These are phyloP conservation scores for Penicillium sp. DNA, from an alignment of 2,329 filamentous ascomycete genomes.

Conservation along the genomic window DNA sequence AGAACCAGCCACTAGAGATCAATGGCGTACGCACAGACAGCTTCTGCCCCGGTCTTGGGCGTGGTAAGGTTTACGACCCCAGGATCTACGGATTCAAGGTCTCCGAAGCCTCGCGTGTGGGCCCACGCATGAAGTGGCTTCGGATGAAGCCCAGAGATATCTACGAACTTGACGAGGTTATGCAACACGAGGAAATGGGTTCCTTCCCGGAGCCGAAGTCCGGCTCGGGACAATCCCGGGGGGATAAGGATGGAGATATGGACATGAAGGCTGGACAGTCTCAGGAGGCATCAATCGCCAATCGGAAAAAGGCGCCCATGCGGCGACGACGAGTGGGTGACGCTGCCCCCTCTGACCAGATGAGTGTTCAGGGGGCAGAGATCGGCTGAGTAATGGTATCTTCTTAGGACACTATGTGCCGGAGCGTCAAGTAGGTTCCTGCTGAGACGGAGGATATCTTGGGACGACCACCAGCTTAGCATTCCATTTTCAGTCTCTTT, in stretches of 20 bases:
- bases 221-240: conserved; percentile 10
- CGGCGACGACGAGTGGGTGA: conserved; percentile 36
- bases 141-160: conserved; percentile 79
- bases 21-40: conserved; percentile 88
- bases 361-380: conserved; percentile 33
- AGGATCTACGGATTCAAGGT: conserved; percentile 97
- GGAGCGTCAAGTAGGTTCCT: neutral
- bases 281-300: conserved; percentile 42
- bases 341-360: conserved; percentile 28
- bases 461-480: neutral
- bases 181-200: conserved; percentile 38
- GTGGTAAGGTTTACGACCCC: conserved; percentile 84
- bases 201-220: conserved; percentile 24
- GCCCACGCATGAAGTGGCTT: conserved; percentile 96
- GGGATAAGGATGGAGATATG: conserved; percentile 40
- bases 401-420: neutral
- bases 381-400: conserved; percentile 3
- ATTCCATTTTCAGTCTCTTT: neutral
- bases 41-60: conserved; percentile 82
- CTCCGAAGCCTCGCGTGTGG: conserved; percentile 82
- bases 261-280: conserved; percentile 36
- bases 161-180: conserved; percentile 75
- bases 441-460: neutral
- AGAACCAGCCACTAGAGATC: conserved; percentile 57
- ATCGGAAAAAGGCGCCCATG: conserved; percentile 46